These are phyloP conservation scores for Cladophialophora yegresii DNA, from an alignment of 2,329 filamentous ascomycete genomes.

Conservation along the genomic window DNA sequence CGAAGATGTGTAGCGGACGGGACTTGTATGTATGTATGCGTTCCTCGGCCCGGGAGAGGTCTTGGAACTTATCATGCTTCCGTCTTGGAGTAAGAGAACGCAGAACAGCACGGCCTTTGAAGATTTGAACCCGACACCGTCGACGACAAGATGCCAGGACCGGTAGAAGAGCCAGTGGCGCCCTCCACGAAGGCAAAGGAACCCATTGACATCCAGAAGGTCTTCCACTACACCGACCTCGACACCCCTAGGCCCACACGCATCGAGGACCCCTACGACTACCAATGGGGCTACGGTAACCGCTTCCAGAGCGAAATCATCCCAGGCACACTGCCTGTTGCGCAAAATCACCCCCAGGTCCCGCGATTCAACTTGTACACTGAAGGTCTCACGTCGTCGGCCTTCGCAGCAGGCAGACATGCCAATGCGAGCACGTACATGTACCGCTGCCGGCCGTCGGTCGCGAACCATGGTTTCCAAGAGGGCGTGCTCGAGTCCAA, in stretches of 20 bases:
- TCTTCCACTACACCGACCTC: slow-evolving; percentile 20
- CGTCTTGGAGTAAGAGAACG: neutral
- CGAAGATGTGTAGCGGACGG: neutral
- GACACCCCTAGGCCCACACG: slow-evolving; percentile 6
- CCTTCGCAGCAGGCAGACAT: slow-evolving; percentile 59
- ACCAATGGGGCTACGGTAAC: slow-evolving; percentile 39
- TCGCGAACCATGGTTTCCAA: slow-evolving; percentile 56
- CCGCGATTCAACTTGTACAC: slow-evolving; percentile 42
- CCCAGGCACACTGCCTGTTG: slow-evolving; percentile 44
- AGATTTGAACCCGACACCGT: neutral
- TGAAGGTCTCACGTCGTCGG: slow-evolving; percentile 58
- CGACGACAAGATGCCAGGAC: slow-evolving; percentile 9
- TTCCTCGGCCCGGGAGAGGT: neutral
- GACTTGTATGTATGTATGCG: slow-evolving; percentile 1
- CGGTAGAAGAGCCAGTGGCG: slow-evolving; percentile 6
- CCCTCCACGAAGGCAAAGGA: slow-evolving; percentile 5
- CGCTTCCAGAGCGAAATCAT: slow-evolving; percentile 44
- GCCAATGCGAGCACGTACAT: slow-evolving; percentile 62
- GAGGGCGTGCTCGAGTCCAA: slow-evolving; percentile 1
- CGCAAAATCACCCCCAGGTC: slow-evolving; percentile 43
- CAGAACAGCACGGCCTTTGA: neutral
- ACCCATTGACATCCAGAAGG: slow-evolving; percentile 9
- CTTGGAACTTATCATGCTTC: neutral
- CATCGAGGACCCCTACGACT: slow-evolving; percentile 35
- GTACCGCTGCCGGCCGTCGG: slow-evolving; percentile 60